Evolutionary conservation across 1,284 basidiomycete genomes (phyloP).

Genomic region (Amylostereum chailletii): DNA sequence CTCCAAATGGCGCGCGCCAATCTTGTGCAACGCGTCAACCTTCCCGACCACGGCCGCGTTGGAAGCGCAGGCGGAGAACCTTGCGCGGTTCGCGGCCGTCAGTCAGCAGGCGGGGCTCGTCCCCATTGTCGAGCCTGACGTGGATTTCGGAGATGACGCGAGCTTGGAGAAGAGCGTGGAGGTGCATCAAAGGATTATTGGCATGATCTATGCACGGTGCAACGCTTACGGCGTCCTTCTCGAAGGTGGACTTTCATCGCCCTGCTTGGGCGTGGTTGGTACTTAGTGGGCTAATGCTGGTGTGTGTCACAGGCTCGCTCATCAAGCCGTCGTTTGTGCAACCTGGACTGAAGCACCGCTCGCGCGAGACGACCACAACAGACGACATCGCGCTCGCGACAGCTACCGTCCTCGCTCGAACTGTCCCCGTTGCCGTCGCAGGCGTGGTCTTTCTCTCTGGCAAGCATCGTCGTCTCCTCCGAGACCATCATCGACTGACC

Average conservation of each 20-base stretch:
- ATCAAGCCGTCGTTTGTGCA: constrained; percentile 47
- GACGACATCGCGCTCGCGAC: constrained; percentile 39
- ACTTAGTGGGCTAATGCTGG: not conserved
- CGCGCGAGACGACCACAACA: constrained; percentile 26
- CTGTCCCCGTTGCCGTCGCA: constrained; percentile 37
- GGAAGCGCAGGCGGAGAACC: constrained; percentile 34
- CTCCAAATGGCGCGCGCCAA: constrained; percentile 42
- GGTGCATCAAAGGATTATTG: constrained; percentile 36
- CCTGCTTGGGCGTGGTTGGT: not conserved
- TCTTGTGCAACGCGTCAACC: constrained; percentile 31
- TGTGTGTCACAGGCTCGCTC: constrained; percentile 27
- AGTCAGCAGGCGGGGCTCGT: constrained; percentile 42
- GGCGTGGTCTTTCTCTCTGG: constrained; percentile 44
- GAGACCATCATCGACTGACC: not conserved
- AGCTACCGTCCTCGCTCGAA: constrained; percentile 34
- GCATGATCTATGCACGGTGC: constrained; percentile 36
- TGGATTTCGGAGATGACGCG: constrained; percentile 40
- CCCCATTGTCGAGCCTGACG: constrained; percentile 45
- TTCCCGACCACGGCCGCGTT: constrained; percentile 31
- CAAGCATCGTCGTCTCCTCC: constrained; percentile 12
- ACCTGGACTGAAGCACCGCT: constrained; percentile 34
- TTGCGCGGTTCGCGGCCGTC: constrained; percentile 36
- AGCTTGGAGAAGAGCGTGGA: constrained; percentile 36
- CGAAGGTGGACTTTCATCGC: constrained; percentile 28
- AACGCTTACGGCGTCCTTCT: constrained; percentile 37